These are phyloP conservation scores for Cucurbitaria berberidis DNA, from an alignment of 2,329 filamentous ascomycete genomes.

Conservation along the genomic window DNA sequence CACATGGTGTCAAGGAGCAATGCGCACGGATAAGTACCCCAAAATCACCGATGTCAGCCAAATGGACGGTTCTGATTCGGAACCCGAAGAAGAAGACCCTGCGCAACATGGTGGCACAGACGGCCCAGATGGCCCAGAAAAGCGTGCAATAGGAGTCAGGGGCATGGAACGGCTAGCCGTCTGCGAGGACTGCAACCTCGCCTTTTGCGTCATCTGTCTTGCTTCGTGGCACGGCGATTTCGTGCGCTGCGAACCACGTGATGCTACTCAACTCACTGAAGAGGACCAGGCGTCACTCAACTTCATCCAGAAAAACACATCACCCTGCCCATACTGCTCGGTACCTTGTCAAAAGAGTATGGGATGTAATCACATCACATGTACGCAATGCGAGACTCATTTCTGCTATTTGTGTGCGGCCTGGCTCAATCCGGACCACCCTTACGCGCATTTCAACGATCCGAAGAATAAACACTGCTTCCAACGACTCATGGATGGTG, in stretches of 20 bases:
- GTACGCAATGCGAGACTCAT: slow-evolving; percentile 85
- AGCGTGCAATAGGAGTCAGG: slow-evolving; percentile 49
- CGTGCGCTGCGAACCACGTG: slow-evolving; percentile 70
- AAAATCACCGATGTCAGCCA: slow-evolving; percentile 52
- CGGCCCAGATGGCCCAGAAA: slow-evolving; percentile 22
- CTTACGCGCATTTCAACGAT: slow-evolving; percentile 87
- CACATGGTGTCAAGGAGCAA: slow-evolving; percentile 89
- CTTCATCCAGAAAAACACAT: slow-evolving; percentile 81
- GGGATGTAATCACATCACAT: slow-evolving; percentile 97
- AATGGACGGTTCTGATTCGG: slow-evolving; percentile 49
- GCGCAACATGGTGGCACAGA: slow-evolving; percentile 4
- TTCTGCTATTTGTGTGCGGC: slow-evolving; percentile 93
- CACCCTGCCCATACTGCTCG: slow-evolving; percentile 85
- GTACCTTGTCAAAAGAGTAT: slow-evolving; percentile 87
- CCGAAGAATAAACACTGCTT: slow-evolving; percentile 70
- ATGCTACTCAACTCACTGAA: slow-evolving; percentile 73
- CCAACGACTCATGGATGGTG: slow-evolving; percentile 87
- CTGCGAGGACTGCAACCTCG: slow-evolving; percentile 75
- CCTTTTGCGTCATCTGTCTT: slow-evolving; percentile 79
- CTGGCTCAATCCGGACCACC: slow-evolving; percentile 83
- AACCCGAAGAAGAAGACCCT: slow-evolving; percentile 36
- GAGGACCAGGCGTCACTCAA: slow-evolving; percentile 88
- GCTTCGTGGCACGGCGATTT: slow-evolving; percentile 95
- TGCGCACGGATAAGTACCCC: slow-evolving; percentile 62
- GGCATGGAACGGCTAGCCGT: slow-evolving; percentile 75